A percentile compares a stretch with the other conserved stretches of the same genome.
Conservation (phyloP, 768 basidiomycete genomes). For the Termitomyces sp. region DNA sequence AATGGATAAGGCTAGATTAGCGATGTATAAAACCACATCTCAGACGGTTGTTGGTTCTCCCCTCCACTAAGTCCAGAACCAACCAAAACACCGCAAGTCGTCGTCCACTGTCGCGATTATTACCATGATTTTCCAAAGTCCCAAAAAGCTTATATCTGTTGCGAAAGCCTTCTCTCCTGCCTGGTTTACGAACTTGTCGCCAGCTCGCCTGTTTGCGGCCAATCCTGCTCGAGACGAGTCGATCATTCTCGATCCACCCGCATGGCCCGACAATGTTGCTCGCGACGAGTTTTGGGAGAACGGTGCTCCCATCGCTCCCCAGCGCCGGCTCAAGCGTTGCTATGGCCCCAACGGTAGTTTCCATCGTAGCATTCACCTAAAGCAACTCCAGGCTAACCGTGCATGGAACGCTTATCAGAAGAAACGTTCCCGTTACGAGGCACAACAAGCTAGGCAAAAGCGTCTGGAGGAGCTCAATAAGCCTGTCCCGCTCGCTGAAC, state of each 20-base stretch:
- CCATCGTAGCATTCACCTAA: slow-evolving; percentile 1
- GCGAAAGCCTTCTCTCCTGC: slow-evolving; percentile 2
- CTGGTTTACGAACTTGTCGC: slow-evolving; percentile 5
- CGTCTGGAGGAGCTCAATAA: neutral
- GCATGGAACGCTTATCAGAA: neutral
- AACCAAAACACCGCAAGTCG: neutral
- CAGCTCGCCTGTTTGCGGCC: slow-evolving; percentile 5
- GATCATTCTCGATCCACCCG: slow-evolving; percentile 1
- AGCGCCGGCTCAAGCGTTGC: neutral
- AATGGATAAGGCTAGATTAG: neutral
- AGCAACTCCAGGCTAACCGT: neutral
- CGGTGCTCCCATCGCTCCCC: neutral
- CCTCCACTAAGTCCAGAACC: neutral
- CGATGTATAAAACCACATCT: neutral
- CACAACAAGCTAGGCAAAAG: neutral
- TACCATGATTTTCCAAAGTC: slow-evolving; percentile 3
- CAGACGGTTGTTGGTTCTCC: too few relatives aligned
- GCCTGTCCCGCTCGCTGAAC: neutral
- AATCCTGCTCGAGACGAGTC: neutral
- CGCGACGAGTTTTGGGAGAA: slow-evolving; percentile 3
- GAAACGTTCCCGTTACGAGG: slow-evolving; percentile 1
- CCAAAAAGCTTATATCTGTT: slow-evolving; percentile 9
- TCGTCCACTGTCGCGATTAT: neutral
- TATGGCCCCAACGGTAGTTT: slow-evolving; percentile 4
- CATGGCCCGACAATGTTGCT: slow-evolving; percentile 2